Conservation (phyloP, 768 basidiomycete species). For the Erythrobasidium yunnanense region DNA sequence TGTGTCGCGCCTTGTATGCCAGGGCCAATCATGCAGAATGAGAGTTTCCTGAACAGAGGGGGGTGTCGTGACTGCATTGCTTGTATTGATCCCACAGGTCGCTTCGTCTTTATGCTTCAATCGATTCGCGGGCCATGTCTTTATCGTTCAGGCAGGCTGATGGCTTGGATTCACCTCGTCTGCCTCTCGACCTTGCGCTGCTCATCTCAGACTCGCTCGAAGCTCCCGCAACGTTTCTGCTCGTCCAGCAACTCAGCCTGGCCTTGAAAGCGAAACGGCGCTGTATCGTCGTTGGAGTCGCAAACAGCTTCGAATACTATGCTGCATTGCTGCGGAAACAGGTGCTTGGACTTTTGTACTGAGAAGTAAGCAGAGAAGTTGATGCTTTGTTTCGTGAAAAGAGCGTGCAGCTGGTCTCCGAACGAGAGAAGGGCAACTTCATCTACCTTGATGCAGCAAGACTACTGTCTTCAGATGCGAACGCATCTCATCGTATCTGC, state of each 20-base stretch:
- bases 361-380: too few species aligned
- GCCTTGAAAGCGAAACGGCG: slow-evolving; percentile 16
- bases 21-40: too few species aligned
- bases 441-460: neutral
- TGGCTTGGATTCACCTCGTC: slow-evolving; percentile 6
- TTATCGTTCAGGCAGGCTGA: neutral
- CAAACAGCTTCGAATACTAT: slow-evolving; percentile 27
- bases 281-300: slow-evolving; percentile 19
- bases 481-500: neutral
- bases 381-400: neutral
- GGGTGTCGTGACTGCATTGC: too few species aligned
- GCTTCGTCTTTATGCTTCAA: neutral
- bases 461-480: neutral
- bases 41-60: too few species aligned
- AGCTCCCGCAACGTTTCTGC: slow-evolving; percentile 28
- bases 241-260: slow-evolving; percentile 12
- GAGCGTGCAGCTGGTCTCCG: slow-evolving; percentile 26
- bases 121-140: neutral
- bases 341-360: neutral
- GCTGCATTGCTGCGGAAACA: slow-evolving; percentile 23
- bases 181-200: slow-evolving; percentile 5
- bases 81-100: too few species aligned
- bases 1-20: too few species aligned
- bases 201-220: slow-evolving; percentile 28
- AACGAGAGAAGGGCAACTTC: slow-evolving; percentile 15